phyloP scores from a whole-genome alignment of 2,329 filamentous ascomycete genomes.

The Sporothrix sp. region DNA sequence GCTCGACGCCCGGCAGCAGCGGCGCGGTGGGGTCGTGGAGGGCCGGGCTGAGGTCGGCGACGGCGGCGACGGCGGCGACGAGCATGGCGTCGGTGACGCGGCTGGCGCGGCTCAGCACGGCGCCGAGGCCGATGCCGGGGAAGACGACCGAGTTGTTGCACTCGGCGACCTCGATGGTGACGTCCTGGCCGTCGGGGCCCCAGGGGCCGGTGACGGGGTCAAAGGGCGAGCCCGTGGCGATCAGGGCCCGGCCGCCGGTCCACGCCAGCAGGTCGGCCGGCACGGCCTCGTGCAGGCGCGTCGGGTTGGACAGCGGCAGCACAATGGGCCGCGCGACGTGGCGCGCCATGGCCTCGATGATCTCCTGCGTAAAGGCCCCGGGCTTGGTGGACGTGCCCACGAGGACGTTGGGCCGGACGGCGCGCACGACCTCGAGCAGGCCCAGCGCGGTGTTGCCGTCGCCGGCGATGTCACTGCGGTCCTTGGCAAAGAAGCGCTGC shows the following conservation, averaged over 20 bases:
- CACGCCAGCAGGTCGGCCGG: conserved; percentile 67
- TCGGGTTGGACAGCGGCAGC: conserved; percentile 79
- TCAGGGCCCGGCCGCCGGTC: conserved; percentile 67
- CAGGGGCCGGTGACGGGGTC: conserved; percentile 56
- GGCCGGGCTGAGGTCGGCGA: conserved; percentile 63
- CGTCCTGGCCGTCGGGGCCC: conserved; percentile 35
- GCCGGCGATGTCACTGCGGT: conserved; percentile 51
- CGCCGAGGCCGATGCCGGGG: conserved; percentile 75
- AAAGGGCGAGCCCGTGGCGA: conserved; percentile 79
- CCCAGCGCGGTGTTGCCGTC: neutral
- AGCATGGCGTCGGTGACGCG: too few relatives aligned
- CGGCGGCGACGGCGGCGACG: conserved; percentile 65
- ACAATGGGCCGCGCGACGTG: conserved; percentile 65
- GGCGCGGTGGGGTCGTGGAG: conserved; percentile 52
- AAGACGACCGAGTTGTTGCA: conserved; percentile 86
- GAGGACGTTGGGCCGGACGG: conserved; percentile 68
- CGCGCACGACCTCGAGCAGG: conserved; percentile 57
- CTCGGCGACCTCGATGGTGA: conserved; percentile 52
- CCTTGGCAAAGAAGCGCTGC: conserved; percentile 57
- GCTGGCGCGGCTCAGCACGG: conserved; percentile 57
- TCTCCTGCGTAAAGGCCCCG: conserved; percentile 62
- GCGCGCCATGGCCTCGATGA: conserved; percentile 65
- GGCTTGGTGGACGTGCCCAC: conserved; percentile 77
- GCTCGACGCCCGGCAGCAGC: conserved; percentile 64
- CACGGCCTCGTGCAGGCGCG: conserved; percentile 69